phyloP scores from a whole-genome alignment of 345 rosid species.

The Anacardium occidentale region DNA sequence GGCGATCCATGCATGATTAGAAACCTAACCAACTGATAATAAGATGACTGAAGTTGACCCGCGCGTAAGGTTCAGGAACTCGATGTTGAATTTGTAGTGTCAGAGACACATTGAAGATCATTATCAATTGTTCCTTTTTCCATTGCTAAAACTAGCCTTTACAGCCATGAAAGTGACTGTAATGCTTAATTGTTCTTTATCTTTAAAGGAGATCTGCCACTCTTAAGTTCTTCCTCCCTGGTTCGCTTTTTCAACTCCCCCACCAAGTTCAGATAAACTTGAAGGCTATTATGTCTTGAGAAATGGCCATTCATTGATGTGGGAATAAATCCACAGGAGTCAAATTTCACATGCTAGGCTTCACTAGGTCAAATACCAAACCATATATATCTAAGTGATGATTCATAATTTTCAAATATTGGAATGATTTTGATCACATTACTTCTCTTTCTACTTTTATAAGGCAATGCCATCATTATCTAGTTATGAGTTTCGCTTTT shows the following conservation, averaged over 20 bases:
- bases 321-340: too few species aligned
- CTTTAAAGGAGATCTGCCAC: constrained; percentile 34
- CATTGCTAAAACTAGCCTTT: background rate
- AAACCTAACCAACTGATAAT: constrained; percentile 36
- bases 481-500: too few species aligned
- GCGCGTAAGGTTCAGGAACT: constrained; percentile 4
- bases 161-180: constrained; percentile 26
- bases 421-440: background rate
- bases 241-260: constrained; percentile 37
- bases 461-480: too few species aligned
- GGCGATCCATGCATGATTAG: constrained; percentile 25
- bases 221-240: constrained; percentile 29
- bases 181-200: constrained; percentile 35
- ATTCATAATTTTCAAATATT: background rate
- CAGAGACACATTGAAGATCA: constrained; percentile 22
- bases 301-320: background rate
- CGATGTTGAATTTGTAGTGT: too few species aligned
- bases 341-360: too few species aligned
- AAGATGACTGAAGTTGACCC: constrained; percentile 24
- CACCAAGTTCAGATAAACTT: constrained; percentile 26
- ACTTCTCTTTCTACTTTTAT: background rate
- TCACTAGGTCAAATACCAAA: too few species aligned
- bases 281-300: constrained; percentile 9
- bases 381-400: too few species aligned
- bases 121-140: constrained; percentile 18